phyloP scores from a whole-genome alignment of 2,329 filamentous ascomycete genomes.

The Graphilbum ipis-grandicollis region DNA sequence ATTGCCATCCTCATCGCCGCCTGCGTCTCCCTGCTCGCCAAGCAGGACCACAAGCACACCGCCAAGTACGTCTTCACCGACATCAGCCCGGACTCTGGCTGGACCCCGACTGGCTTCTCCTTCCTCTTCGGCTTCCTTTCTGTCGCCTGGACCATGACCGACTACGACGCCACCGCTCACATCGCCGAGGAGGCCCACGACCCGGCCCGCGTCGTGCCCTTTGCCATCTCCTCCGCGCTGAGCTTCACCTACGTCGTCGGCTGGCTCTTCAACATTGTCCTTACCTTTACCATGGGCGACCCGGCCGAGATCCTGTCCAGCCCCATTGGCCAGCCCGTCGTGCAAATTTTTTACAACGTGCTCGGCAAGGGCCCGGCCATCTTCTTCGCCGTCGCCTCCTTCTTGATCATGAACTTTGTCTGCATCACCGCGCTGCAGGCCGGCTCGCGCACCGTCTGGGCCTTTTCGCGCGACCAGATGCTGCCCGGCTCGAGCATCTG shows the following conservation, averaged over 20 bases:
- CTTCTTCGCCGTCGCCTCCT: constrained; percentile 36
- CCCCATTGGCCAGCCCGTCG: constrained; percentile 31
- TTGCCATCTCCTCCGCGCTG: constrained; percentile 36
- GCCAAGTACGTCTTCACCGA: constrained; percentile 37
- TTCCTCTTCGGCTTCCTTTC: constrained; percentile 44
- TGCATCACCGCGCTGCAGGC: constrained; percentile 39
- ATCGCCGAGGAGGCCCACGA: constrained; percentile 30
- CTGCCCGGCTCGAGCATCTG: constrained; percentile 28
- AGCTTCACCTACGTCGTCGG: constrained; percentile 36
- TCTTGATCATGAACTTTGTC: constrained; percentile 40
- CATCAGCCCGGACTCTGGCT: constrained; percentile 31
- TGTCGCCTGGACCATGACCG: constrained; percentile 44
- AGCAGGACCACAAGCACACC: constrained; percentile 30
- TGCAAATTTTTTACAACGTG: constrained; percentile 39
- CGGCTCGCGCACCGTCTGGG: constrained; percentile 34
- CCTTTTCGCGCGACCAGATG: constrained; percentile 34
- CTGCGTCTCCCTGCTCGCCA: constrained; percentile 30
- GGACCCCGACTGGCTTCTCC: constrained; percentile 34
- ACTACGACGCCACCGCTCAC: constrained; percentile 16
- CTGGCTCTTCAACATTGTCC: constrained; percentile 39
- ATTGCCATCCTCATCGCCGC: constrained; percentile 31
- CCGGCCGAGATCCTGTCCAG: constrained; percentile 24
- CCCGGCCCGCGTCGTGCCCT: constrained; percentile 22
- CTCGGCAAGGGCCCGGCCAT: constrained; percentile 34
- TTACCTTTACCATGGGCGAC: constrained; percentile 39